Percentiles rank a stretch among this genome's conserved stretches.
Evolutionary conservation across 768 basidiomycete genomes (phyloP).

Genomic region (Coprinopsis marcescibilis): DNA sequence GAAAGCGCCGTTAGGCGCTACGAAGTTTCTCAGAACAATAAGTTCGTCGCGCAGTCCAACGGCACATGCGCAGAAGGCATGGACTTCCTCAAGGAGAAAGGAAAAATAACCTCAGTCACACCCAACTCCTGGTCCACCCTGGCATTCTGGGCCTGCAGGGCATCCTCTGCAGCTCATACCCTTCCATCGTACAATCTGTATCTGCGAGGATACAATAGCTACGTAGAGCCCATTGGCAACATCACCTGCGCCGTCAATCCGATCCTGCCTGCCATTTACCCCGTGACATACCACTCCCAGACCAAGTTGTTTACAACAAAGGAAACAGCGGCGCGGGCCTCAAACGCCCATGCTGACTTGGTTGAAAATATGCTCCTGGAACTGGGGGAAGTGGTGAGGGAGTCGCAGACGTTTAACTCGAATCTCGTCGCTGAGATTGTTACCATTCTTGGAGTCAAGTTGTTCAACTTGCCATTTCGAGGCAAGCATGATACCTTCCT

Average conservation of each 20-base stretch:
- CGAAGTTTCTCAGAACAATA: neutral
- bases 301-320: neutral
- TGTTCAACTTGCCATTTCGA: neutral
- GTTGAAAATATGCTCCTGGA: neutral
- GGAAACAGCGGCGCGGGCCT: neutral
- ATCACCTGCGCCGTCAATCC: neutral
- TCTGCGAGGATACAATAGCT: neutral
- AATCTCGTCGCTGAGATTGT: neutral
- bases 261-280: neutral
- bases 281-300: neutral
- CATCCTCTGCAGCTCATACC: neutral
- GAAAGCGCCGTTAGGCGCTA: conserved; percentile 3
- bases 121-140: neutral
- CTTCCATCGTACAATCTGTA: neutral
- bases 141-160: neutral
- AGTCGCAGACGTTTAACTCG: neutral
- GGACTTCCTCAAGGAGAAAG: neutral
- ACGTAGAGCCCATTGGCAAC: neutral
- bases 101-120: neutral
- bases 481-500: neutral
- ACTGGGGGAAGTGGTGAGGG: neutral
- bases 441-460: neutral
- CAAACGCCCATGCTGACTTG: neutral
- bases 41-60: neutral
- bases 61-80: neutral